Evolutionary conservation across 495 filamentous ascomycete species (phyloP), one percentile per base, ranked within the genome.

Genomic region (Neurospora sp.): DNA sequence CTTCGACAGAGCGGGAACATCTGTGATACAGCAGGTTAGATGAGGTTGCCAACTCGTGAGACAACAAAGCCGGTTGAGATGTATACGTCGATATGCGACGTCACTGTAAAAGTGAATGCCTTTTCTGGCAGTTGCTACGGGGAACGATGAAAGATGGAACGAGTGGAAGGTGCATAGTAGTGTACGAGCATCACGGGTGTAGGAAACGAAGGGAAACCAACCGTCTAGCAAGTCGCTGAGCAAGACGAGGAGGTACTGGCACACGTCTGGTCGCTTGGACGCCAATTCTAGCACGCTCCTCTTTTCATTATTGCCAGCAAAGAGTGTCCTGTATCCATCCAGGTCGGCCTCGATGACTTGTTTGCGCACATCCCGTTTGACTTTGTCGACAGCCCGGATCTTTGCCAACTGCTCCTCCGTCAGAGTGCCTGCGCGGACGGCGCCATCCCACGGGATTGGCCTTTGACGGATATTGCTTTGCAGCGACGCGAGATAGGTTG

Each of bases 331-430:
- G 83, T 97, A 99, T 41, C 89, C 92, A 69, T 90, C 84, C 9
- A 94, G 82, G 81, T 98, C 93, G 35, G 83, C 82, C 79, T 96
- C 93, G 74, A 98, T 89, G 39, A 90, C 91, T 77, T 94, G 88
- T 78, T 89, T 89, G 78, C 94, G 89, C 75, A 79, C 81, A 80
- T 96, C 93, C 78, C 92, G 94, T 76, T 93, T 92, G 75, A 96
- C 94, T 84, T 98, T 99, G 82, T 98, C 96, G 76, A 98, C 93
- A 70, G 96, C 93, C 83, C 96, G 94, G 85, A 99, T 98, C 86
- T 93, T 94, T 85, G 92, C 94, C 77, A 98, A 87, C 80, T 99
- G 94, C 71, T 92, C 90, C 75, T 98, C 96, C 70, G 94, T 97
- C 83, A 99, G 93, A 79, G 93, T 95, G 76, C 93, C 92, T 78